Conservation (phyloP, 495 filamentous ascomycete species). For the Tuber borchii region DNA sequence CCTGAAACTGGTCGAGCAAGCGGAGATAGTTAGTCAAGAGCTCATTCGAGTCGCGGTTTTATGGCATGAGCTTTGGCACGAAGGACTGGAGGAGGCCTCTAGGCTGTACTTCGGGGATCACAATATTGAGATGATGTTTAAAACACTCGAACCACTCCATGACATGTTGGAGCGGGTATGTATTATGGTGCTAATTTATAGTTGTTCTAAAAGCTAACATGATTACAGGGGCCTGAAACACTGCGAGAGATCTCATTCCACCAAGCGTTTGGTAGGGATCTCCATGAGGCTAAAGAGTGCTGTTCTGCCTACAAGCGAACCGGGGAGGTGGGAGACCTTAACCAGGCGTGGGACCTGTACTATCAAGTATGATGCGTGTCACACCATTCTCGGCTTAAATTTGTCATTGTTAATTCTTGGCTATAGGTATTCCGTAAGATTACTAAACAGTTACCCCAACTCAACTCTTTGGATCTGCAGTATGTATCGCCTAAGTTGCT, state of each 20-base stretch:
- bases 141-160: slow-evolving; percentile 80
- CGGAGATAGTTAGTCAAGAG: slow-evolving; percentile 86
- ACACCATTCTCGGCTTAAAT: background rate
- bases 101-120: slow-evolving; percentile 87
- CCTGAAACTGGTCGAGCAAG: slow-evolving; percentile 87
- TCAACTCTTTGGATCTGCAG: slow-evolving; percentile 85
- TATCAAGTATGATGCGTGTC: slow-evolving; percentile 58
- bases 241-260: slow-evolving; percentile 92
- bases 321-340: slow-evolving; percentile 84
- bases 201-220: slow-evolving; percentile 2
- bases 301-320: slow-evolving; percentile 84
- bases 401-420: slow-evolving; percentile 4
- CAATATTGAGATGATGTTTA: slow-evolving; percentile 95
- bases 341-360: slow-evolving; percentile 97
- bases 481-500: slow-evolving; percentile 93
- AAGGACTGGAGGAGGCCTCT: slow-evolving; percentile 95
- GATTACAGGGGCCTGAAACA: slow-evolving; percentile 68
- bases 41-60: slow-evolving; percentile 92
- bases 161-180: slow-evolving; percentile 67
- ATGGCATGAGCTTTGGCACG: slow-evolving; percentile 99
- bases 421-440: slow-evolving; percentile 73
- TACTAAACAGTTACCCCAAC: slow-evolving; percentile 80
- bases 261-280: slow-evolving; percentile 92
- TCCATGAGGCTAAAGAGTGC: slow-evolving; percentile 90
- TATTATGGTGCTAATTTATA: background rate